Evolutionary conservation across 1,284 basidiomycete species (phyloP).

Genomic region (Rhodotorula sp.): DNA sequence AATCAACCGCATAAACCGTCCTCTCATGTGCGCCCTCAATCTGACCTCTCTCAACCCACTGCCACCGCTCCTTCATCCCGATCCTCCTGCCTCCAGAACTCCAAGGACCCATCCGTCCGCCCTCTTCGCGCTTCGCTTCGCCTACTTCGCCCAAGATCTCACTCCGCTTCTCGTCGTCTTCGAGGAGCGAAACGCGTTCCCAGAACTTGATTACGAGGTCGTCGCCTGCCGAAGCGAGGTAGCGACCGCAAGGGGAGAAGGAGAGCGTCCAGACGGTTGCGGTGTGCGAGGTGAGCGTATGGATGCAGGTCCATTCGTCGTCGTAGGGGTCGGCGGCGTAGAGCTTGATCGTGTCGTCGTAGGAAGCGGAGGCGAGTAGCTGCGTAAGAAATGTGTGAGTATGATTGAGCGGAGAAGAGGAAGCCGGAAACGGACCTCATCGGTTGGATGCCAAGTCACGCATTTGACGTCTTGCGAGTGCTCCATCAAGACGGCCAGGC

Average conservation of each 20-base stretch:
- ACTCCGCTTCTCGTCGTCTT: neutral
- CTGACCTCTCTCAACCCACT: constrained; percentile 48
- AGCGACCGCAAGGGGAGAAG: constrained; percentile 72
- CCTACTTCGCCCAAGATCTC: neutral
- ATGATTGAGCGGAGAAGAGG: neutral
- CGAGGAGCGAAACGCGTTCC: constrained; percentile 43
- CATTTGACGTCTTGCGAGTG: constrained; percentile 96
- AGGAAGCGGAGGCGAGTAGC: constrained; percentile 94
- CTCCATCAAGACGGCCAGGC: constrained; percentile 93
- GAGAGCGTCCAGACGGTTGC: constrained; percentile 86
- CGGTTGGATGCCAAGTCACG: constrained; percentile 89
- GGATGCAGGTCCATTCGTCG: constrained; percentile 88
- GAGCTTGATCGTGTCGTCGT: constrained; percentile 94
- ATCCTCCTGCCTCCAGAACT: constrained; percentile 41
- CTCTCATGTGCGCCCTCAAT: constrained; percentile 59
- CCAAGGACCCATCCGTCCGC: constrained; percentile 43
- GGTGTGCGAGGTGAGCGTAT: constrained; percentile 53
- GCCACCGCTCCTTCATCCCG: constrained; percentile 45
- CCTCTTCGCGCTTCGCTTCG: constrained; percentile 44
- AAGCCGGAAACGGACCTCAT: constrained; percentile 63
- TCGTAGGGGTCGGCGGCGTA: constrained; percentile 88
- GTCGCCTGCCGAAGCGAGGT: constrained; percentile 75
- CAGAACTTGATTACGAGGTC: constrained; percentile 66
- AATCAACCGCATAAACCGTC: constrained; percentile 74
- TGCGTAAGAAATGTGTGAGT: constrained; percentile 49